Conservation (phyloP, 441 rosid species). For the Gossypium schwendimanii region DNA sequence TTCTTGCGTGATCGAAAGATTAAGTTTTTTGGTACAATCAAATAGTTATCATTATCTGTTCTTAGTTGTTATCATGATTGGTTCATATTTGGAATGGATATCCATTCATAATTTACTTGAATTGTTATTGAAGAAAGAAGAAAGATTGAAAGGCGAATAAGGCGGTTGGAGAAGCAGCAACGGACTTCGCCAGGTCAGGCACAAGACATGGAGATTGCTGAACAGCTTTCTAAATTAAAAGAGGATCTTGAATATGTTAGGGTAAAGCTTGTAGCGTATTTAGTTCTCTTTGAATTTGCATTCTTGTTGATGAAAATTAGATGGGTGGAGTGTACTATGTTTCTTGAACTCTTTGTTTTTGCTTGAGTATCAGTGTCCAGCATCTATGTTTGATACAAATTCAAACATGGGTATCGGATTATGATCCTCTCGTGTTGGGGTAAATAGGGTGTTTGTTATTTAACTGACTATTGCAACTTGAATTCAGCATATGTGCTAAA, state of each 20-base stretch:
- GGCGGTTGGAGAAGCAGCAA: constrained; percentile 87
- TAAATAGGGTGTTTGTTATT: neutral
- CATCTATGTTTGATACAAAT: neutral
- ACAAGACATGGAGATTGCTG: constrained; percentile 55
- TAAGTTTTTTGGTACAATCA: constrained; percentile 66
- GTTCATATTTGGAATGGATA: neutral
- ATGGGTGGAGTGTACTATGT: neutral
- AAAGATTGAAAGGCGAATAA: constrained; percentile 73
- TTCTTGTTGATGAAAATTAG: neutral
- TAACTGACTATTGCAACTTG: neutral
- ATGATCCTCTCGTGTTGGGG: neutral
- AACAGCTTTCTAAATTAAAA: constrained; percentile 72
- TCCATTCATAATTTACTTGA: neutral
- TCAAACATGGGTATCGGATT: neutral
- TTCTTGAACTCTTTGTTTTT: neutral
- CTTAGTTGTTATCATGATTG: neutral
- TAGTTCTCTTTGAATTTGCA: neutral
- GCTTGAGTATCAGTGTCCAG: neutral
- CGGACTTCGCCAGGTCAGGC: constrained; percentile 63
- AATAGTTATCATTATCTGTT: neutral
- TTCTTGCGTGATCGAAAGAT: constrained; percentile 87
- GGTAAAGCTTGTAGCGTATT: constrained; percentile 34
- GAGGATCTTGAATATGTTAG: constrained; percentile 97
- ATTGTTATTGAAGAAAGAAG: constrained; percentile 53
- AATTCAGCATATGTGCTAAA: neutral